phyloP scores from a whole-genome alignment of 2,329 filamentous ascomycete genomes.

The Fusarium sambucinum region DNA sequence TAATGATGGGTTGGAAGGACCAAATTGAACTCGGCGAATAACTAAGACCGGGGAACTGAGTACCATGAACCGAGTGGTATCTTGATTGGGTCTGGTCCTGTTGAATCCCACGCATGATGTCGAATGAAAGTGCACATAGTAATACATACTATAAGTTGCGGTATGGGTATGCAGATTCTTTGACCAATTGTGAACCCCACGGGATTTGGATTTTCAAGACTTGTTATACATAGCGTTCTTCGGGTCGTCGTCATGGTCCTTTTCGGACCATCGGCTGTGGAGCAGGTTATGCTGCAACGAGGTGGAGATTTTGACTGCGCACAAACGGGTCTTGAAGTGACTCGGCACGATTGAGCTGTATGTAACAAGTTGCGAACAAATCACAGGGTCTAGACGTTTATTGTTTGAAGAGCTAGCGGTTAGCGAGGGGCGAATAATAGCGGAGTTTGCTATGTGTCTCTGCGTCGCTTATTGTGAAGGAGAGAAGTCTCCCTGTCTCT shows the following conservation, averaged over 20 bases:
- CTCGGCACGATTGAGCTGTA: slow-evolving; percentile 12
- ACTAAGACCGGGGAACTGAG: slow-evolving; percentile 4
- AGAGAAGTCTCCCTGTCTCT: slow-evolving; percentile 4
- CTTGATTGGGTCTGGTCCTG: slow-evolving; percentile 28
- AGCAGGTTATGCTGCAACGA: slow-evolving; percentile 10
- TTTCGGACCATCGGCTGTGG: slow-evolving; percentile 49
- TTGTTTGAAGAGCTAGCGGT: slow-evolving; percentile 10
- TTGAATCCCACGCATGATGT: slow-evolving; percentile 25
- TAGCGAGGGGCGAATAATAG: slow-evolving; percentile 7
- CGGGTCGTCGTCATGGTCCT: slow-evolving; percentile 46
- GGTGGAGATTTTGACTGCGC: slow-evolving; percentile 36
- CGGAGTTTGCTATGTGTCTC: slow-evolving; percentile 1
- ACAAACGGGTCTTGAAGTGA: slow-evolving; percentile 24
- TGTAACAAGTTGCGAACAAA: slow-evolving; percentile 32
- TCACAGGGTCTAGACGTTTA: slow-evolving; percentile 17
- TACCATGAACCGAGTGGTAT: slow-evolving; percentile 10
- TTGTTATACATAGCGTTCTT: slow-evolving; percentile 43
- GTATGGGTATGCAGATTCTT: slow-evolving; percentile 29
- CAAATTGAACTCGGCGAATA: slow-evolving; percentile 7
- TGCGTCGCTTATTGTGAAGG: neutral
- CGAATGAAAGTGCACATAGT: slow-evolving; percentile 11
- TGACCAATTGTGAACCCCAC: slow-evolving; percentile 34
- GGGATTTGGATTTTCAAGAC: slow-evolving; percentile 2
- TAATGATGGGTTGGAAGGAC: neutral
- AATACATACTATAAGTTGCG: slow-evolving; percentile 20